Base-by-base conservation (phyloP, 2,329 filamentous ascomycete genomes). In the Aureobasidium sp. region DNA sequence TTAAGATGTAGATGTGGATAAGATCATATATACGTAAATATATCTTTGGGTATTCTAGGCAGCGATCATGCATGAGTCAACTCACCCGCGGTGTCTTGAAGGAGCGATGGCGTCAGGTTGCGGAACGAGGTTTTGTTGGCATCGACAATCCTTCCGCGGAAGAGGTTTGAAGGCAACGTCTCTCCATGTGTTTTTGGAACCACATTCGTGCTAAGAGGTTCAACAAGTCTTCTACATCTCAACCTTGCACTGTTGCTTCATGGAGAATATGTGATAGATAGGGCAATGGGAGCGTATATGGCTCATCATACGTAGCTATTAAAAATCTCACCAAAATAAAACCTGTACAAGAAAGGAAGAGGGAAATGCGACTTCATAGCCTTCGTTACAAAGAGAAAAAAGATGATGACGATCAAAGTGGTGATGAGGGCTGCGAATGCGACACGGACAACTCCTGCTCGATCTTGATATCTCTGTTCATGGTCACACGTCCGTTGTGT, bases 391-490 rank as follows among this genome's bases (percentile, higher is more conserved):
- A 38, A 57, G 27, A n/a, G 54, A 47, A n/a, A 47, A 38, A 3
- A 21, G n/a, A 46, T 46, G 21, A 37, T n/a, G 13, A 10, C 35
- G 2, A 9, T 45, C 27, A 57, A 5, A 45, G 38, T 4, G 15
- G 71, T 63, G 15, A 71, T 62, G 2, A 71, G 60, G 51, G 68
- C 69, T 45, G 69, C 70, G 29, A 71, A 45, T 29, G 19, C 15
- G 35, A 40, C 7, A 49, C 45, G 3, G 43, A 50, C 11, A 50
- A 31, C 15, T 59, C 45, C 10, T 42, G 13, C 21, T 49, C 55
- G n/a, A 59, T 40, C 17, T 19, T 42, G 21, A 59, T 27, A 15
- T 59, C 45, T 35, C 31, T 49, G 25, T 27, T 42, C 55, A 59
- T 59, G 45, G 50, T 19, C 19, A 59, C 55, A 11, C 55, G 54